Evolutionary conservation across 495 filamentous ascomycete genomes (phyloP), one percentile per base, ranked within the genome.

Genomic region (Hypoxylon perforatum): DNA sequence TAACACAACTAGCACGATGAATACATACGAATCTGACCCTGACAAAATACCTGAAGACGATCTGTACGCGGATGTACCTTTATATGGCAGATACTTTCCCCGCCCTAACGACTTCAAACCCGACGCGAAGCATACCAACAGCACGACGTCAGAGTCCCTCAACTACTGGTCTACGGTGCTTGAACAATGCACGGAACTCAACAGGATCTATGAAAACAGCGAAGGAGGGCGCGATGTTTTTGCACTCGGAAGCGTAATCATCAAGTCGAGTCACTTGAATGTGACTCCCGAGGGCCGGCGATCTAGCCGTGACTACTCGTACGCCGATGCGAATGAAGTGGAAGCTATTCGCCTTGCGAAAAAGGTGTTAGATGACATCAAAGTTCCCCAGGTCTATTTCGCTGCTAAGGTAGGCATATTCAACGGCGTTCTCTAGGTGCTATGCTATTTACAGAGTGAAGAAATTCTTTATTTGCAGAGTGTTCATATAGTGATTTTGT

Each of bases 211-310:
- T 39, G 67, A 67, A 11, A 72, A 58, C 55, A 67, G 71, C n/a
- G 73, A 76, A 28, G 77, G 73, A 15, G 78, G 75, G 7, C 75
- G 78, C 14, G 79, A 82, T 57, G 77, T 82, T 7, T 82, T 82
- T 53, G 77, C 79, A 18, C 65, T 81, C 39, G 80, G 81, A n/a
- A 79, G 75, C 48, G 70, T 80, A 12, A 80, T 84, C 44, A 70
- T 84, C 44, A 84, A 81, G 61, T 80, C 78, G 4, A 79, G 74
- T 51, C 77, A 81, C 64, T 76, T 81, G 38, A 69, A 78, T 28
- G 25, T 36, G 30, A 57, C 15, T 12, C 38, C 19, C 8, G 30
- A 62, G n/a, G 63, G 39, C 42, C 21, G 28, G 30, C 15, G 23
- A 10, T 21, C 57, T 10, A 52, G 77, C 44, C 65, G 68, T 9